phyloP scores from a whole-genome alignment of 2,329 filamentous ascomycete genomes.

The Beauveria asiatica region DNA sequence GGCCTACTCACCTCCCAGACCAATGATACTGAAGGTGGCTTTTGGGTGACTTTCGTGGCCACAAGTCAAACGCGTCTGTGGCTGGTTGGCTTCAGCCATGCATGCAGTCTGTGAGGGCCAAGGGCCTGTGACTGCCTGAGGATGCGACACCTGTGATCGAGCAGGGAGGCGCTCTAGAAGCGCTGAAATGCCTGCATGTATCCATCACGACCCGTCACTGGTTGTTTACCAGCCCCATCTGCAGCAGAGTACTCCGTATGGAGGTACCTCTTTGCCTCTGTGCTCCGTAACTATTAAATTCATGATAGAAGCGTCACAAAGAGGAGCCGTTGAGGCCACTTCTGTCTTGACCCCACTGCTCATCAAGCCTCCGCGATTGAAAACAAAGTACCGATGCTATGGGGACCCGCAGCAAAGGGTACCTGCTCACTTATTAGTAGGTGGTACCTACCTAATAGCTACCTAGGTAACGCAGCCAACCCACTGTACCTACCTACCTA shows the following conservation, averaged over 20 bases:
- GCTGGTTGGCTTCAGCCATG: constrained; percentile 1
- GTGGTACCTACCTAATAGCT: too few species aligned
- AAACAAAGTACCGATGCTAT: background rate
- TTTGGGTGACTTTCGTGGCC: background rate
- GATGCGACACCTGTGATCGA: background rate
- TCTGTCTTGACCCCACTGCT: background rate
- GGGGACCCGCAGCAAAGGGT: background rate
- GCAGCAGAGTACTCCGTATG: too few species aligned
- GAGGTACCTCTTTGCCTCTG: too few species aligned
- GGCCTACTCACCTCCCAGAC: too few species aligned
- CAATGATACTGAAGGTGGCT: too few species aligned
- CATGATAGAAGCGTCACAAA: background rate
- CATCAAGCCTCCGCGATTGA: background rate
- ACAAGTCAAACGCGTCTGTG: background rate
- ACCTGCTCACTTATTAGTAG: too few species aligned
- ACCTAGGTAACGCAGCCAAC: background rate
- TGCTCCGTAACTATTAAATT: too few species aligned
- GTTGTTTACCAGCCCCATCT: too few species aligned
- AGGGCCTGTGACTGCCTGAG: background rate
- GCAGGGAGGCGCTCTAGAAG: background rate
- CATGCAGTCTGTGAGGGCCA: background rate
- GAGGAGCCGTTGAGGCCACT: background rate
- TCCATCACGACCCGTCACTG: too few species aligned
- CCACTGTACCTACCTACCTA: background rate
- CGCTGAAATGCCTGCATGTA: too few species aligned